Percentiles rank a stretch among this genome's conserved stretches.
phyloP scores from a whole-genome alignment of 257 asterid species.

The Forsythia viridissima region DNA sequence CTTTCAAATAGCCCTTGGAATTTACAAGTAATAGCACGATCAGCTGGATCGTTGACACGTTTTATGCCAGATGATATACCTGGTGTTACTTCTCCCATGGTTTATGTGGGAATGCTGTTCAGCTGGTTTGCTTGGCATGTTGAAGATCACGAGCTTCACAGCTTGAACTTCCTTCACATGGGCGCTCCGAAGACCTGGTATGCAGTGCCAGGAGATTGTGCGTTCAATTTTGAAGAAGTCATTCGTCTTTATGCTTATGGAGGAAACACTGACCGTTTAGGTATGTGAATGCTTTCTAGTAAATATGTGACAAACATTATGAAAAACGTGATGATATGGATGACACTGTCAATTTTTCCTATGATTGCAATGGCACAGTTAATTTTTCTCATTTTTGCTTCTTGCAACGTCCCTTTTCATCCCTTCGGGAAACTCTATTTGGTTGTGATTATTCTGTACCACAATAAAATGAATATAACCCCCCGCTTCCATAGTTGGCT shows the following conservation, averaged over 20 bases:
- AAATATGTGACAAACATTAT: conserved; percentile 13
- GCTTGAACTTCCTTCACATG: conserved; percentile 89
- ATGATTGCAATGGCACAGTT: neutral
- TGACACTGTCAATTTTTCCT: neutral
- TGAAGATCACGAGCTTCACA: conserved; percentile 99
- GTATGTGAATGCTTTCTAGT: conserved; percentile 42
- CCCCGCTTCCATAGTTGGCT: neutral
- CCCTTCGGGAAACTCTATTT: neutral
- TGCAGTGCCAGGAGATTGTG: conserved; percentile 92
- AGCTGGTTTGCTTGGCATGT: conserved; percentile 99
- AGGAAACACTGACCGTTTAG: conserved; percentile 64
- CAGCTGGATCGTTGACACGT: conserved; percentile 94
- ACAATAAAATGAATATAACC: neutral
- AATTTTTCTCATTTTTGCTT: neutral
- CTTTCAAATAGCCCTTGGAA: conserved; percentile 97
- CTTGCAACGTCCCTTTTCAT: neutral
- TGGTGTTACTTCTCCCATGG: conserved; percentile 99
- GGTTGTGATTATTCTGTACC: conserved; percentile 6
- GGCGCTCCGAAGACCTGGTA: conserved; percentile 99
- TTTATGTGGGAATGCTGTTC: conserved; percentile 94
- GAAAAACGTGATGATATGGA: conserved; percentile 4
- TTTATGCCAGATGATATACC: conserved; percentile 99
- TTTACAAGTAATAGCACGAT: conserved; percentile 90
- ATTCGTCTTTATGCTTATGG: conserved; percentile 75
- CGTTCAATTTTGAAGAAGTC: conserved; percentile 83